Conservation (phyloP, 495 filamentous ascomycete species). For the Aspergillus ellipticus region DNA sequence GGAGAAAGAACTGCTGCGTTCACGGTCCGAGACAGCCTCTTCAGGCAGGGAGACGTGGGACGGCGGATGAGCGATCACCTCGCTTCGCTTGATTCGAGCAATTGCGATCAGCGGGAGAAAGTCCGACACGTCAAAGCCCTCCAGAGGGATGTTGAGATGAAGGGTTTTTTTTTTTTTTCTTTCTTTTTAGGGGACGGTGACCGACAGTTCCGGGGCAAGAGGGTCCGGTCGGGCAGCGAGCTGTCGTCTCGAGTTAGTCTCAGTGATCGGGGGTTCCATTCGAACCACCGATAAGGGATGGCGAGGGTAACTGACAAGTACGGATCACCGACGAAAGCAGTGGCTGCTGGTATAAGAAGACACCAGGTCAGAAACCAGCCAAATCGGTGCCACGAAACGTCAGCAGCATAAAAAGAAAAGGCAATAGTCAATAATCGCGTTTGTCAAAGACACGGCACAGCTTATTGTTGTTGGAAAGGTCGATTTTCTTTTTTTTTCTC, state of each 20-base stretch:
- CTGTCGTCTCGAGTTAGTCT: constrained; percentile 15
- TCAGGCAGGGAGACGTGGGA: constrained; percentile 25
- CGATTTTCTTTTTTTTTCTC: constrained; percentile 9
- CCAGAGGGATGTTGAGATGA: background rate
- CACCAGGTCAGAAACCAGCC: constrained; percentile 16
- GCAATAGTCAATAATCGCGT: constrained; percentile 7
- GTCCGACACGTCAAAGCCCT: constrained; percentile 8
- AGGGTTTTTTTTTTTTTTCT: constrained; percentile 1
- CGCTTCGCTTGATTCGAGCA: constrained; percentile 8
- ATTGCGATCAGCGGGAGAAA: constrained; percentile 15
- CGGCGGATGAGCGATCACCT: constrained; percentile 43
- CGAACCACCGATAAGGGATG: constrained; percentile 17
- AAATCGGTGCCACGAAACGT: background rate
- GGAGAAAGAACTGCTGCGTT: constrained; percentile 26
- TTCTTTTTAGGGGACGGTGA: constrained; percentile 4
- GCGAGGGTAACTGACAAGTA: constrained; percentile 8
- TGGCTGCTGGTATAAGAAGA: constrained; percentile 14
- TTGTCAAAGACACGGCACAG: constrained; percentile 13
- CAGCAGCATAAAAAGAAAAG: constrained; percentile 9
- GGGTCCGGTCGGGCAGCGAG: constrained; percentile 18
- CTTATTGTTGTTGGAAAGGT: constrained; percentile 9
- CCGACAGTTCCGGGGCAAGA: constrained; percentile 5
- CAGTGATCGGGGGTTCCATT: constrained; percentile 2
- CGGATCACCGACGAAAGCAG: background rate
- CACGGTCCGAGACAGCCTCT: constrained; percentile 34